Percentiles rank a stretch among this genome's conserved stretches.
phyloP scores from a whole-genome alignment of 192 early-diverging fungal genomes.

The Coemansia sp. region DNA sequence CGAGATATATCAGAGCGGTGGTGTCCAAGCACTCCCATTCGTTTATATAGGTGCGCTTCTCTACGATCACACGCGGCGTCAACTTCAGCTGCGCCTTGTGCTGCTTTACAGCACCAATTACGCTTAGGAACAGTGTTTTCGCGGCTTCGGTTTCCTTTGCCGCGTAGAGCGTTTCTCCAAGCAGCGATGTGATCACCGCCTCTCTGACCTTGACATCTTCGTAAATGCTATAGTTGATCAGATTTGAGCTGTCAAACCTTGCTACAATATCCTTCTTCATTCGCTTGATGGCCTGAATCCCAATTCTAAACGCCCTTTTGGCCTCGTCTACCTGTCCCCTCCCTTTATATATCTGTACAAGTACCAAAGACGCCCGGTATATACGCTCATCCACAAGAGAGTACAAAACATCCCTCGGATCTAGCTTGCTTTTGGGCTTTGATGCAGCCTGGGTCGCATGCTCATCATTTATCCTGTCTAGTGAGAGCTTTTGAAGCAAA shows the following conservation, averaged over 20 bases:
- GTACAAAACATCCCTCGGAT: background rate
- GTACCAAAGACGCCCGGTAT: constrained; percentile 5
- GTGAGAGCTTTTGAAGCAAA: background rate
- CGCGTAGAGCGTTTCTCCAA: constrained; percentile 31
- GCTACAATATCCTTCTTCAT: constrained; percentile 25
- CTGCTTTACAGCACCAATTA: constrained; percentile 24
- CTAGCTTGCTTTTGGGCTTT: background rate
- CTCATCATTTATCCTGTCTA: background rate
- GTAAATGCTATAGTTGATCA: constrained; percentile 26
- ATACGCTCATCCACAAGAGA: constrained; percentile 1
- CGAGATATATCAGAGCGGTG: constrained; percentile 32
- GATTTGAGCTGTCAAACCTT: constrained; percentile 26
- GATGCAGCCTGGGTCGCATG: background rate
- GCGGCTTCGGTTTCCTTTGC: constrained; percentile 16
- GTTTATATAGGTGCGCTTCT: constrained; percentile 28
- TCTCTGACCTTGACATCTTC: constrained; percentile 43
- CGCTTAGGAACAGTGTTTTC: constrained; percentile 30
- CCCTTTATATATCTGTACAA: constrained; percentile 16
- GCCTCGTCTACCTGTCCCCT: constrained; percentile 13
- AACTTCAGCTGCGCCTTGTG: constrained; percentile 36
- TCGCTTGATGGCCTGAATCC: constrained; percentile 32
- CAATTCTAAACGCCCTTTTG: constrained; percentile 18
- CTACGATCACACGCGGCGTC: constrained; percentile 27
- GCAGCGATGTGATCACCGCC: constrained; percentile 18
- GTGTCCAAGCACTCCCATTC: constrained; percentile 49